These are phyloP conservation scores for Pseudozyma thailandica DNA, from an alignment of 1,284 basidiomycete genomes.

Conservation along the genomic window DNA sequence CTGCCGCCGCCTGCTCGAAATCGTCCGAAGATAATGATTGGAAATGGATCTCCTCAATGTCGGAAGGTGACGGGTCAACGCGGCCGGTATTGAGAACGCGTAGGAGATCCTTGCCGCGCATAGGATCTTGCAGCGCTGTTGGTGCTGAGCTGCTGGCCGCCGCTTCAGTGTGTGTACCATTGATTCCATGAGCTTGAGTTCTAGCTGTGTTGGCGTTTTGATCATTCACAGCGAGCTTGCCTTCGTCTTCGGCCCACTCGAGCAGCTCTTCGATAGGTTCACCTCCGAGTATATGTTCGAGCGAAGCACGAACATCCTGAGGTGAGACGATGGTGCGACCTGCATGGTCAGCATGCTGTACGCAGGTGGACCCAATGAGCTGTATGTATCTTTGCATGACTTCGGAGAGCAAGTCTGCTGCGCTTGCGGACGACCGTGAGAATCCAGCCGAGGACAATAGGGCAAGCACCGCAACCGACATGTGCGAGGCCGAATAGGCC, in stretches of 20 bases:
- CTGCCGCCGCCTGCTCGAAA: constrained; percentile 28
- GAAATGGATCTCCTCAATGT: constrained; percentile 29
- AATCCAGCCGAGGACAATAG: constrained; percentile 52
- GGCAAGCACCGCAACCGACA: constrained; percentile 34
- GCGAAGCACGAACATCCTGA: constrained; percentile 46
- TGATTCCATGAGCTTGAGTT: constrained; percentile 13
- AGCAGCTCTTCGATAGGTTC: constrained; percentile 48
- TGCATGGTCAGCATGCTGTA: constrained; percentile 45
- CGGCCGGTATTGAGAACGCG: constrained; percentile 32
- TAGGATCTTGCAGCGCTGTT: constrained; percentile 31
- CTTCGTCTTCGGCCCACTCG: constrained; percentile 56
- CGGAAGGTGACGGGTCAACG: constrained; percentile 13
- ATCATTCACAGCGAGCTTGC: constrained; percentile 11
- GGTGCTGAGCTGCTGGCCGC: constrained; percentile 6
- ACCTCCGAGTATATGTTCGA: constrained; percentile 55
- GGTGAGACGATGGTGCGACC: constrained; percentile 37
- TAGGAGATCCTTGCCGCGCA: constrained; percentile 43
- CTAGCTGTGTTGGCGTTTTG: neutral
- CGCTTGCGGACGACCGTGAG: constrained; percentile 44
- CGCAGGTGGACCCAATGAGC: constrained; percentile 39
- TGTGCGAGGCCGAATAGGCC: constrained; percentile 47
- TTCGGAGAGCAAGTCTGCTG: constrained; percentile 49
- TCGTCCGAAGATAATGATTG: constrained; percentile 11
- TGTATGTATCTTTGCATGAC: constrained; percentile 56
- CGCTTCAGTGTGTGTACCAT: constrained; percentile 10